phyloP scores from a whole-genome alignment of 23 red algal species.

The Gracilaria vermiculophylla region DNA sequence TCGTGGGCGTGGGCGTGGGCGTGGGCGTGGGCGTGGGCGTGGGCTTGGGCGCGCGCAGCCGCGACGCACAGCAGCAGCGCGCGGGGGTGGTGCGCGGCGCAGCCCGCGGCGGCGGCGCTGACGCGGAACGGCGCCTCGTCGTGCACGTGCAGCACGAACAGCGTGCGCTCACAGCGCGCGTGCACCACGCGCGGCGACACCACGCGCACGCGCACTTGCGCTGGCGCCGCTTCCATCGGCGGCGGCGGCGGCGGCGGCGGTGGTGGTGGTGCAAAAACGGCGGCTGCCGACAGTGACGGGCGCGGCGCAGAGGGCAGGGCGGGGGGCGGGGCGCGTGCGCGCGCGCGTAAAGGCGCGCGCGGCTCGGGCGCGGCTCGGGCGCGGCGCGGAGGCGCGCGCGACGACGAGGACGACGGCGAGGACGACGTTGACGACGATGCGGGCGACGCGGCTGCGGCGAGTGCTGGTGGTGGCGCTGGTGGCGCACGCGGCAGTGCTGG shows the following conservation, averaged over 20 bases:
- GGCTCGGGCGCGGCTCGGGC: too few relatives aligned
- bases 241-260: background rate
- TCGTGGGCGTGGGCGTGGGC: background rate
- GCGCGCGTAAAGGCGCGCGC: too few relatives aligned
- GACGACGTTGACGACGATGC: too few relatives aligned
- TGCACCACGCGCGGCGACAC: background rate
- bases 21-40: background rate
- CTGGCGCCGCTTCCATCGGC: background rate
- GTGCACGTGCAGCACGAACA: background rate
- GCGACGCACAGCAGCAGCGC: background rate
- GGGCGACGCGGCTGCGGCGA: background rate
- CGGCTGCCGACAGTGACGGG: background rate
- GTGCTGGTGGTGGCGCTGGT: background rate
- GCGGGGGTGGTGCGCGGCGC: background rate
- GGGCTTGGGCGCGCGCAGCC: background rate
- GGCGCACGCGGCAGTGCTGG: background rate
- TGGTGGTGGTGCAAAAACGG: too few relatives aligned
- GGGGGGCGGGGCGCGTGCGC: too few relatives aligned
- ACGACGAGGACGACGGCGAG: too few relatives aligned
- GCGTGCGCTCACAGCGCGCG: background rate
- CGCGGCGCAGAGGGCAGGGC: too few relatives aligned
- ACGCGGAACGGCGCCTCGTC: background rate
- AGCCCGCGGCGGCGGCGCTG: background rate
- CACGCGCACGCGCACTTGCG: background rate
- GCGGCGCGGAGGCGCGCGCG: too few relatives aligned